Evolutionary conservation across 257 asterid species (phyloP), one percentile per base, ranked within the genome.

Genomic region (Orobanche coerulescens): DNA sequence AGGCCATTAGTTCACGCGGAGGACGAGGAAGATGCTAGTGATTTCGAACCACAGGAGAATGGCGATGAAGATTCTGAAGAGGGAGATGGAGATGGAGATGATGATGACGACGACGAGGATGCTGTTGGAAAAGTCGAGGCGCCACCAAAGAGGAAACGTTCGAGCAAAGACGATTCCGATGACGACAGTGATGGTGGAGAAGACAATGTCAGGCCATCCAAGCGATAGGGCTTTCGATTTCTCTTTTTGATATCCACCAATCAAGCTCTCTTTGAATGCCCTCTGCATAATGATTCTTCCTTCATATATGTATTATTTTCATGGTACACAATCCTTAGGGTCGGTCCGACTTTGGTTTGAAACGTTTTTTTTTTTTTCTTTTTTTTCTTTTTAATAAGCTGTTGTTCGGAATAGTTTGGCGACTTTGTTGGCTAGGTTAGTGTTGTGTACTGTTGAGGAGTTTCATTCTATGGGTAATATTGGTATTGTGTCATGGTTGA

Each of bases 11-110:
- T 70, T 19, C 92, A 55, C 10, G 88, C 94, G 16, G 97, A 91
- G 71, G 96, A 88, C 6, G 97, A 87, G 71, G 92, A 85, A 79
- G 92, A 88, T 66, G 85, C 91, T 1, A 85, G 95, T 58, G 96
- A 91, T 67, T 88, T 91, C 47, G 97, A 87, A 48, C 96, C 92
- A 4, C 71, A 76, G 22, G 95, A 90, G 72, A 83, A 85, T 42
- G 95, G 87, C 0, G 84, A 70, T 14, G 94, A 78, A 18, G 95
- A 75, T 2, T 7, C 62, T 2, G 89, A 79, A 1, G 84, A 70
- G 33, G 85, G 43, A 22, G 90, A 82, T 4, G 82, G 71, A 0
- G 91, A 81, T 0, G 90, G 73, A 0, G 91, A 81, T 0, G 90
- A 77, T 0, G 91, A 79, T 0, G 90, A 63, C 22, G 81, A 74